Percentiles rank a stretch among this genome's conserved stretches.
Evolutionary conservation across 1,284 basidiomycete genomes (phyloP).

Genomic region (Xanthoconium separans): DNA sequence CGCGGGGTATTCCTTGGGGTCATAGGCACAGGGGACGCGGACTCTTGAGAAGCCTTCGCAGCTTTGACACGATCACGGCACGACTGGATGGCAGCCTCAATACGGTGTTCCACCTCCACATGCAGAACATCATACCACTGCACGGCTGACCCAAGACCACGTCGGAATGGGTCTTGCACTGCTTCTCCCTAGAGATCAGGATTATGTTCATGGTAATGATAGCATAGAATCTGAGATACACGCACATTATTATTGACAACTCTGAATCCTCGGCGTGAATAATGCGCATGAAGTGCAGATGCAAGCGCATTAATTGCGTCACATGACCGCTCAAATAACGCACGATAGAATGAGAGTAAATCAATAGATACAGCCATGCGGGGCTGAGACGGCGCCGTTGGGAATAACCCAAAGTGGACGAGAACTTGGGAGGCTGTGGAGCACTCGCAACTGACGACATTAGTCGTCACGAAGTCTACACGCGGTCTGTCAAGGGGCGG

Average conservation of each 20-base stretch:
- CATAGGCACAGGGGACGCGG: too few species aligned
- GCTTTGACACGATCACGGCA: too few species aligned
- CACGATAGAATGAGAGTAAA: constrained; percentile 5
- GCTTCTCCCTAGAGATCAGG: not conserved
- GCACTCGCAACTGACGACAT: not conserved
- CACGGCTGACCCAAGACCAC: too few species aligned
- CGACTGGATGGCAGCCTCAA: too few species aligned
- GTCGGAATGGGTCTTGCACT: not conserved
- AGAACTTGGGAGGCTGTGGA: not conserved
- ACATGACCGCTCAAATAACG: constrained; percentile 3
- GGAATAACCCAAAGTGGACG: constrained; percentile 4
- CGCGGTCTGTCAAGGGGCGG: not conserved
- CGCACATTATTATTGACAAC: not conserved
- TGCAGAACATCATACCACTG: too few species aligned
- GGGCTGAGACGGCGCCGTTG: constrained; percentile 1
- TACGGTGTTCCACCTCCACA: too few species aligned
- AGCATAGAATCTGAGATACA: too few species aligned
- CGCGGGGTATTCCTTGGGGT: too few species aligned
- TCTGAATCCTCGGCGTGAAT: not conserved
- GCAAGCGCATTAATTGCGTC: constrained; percentile 4
- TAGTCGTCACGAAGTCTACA: not conserved
- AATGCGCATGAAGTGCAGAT: not conserved
- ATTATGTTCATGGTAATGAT: too few species aligned
- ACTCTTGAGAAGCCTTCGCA: too few species aligned
- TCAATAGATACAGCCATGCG: constrained; percentile 4